Evolutionary conservation across 306 rosid species (phyloP), one percentile per base, ranked within the genome.

Genomic region (Sesbania bispinosa): DNA sequence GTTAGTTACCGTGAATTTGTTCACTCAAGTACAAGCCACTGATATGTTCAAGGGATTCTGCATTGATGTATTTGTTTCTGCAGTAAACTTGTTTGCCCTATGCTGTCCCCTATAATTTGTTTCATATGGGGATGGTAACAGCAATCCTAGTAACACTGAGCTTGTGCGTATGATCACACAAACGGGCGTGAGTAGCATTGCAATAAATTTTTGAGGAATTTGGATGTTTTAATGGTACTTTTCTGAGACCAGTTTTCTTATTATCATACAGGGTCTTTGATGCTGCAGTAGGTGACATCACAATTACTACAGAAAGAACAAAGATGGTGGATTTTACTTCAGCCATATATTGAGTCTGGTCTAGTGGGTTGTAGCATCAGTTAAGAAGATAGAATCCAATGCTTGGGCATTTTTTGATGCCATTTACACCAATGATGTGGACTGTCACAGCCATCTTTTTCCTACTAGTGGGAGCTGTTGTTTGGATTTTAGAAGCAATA

Each of bases 401-500:
- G 90, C 94, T 13, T 94, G 97, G 97, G 97, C 98, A 1, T 94
- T 94, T 79, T n/a, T 27, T 94, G 51, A 89, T 74, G 39, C 99
- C 99, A 39, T 94, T 94, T 82, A 85, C 89, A 11, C 77, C 77
- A 10, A 67, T 19, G 72, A 86, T 94, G 99, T 94, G 99, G 99
- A 36, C 69, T 23, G 81, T 85, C 52, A 94, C 96, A 0, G 97
- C 88, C 55, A 23, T 76, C 30, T 91, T 80, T 82, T 91, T 94
- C 77, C 76, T 94, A 36, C 42, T 85, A 21, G 85, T 91, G 39
- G 99, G 99, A 63, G 87, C 90, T 35, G 97, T 85, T 58, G 90
- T 94, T 79, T 94, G 99, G 99, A 79, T 89, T 78, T 80, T 94
- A 73, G 99, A 94, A 83, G 97, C n/a, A n/a, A 94, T 79, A 83